Percentiles rank a stretch among this genome's conserved stretches.
phyloP scores from a whole-genome alignment of 2,329 filamentous ascomycete species.

The Geosmithia morbida region DNA sequence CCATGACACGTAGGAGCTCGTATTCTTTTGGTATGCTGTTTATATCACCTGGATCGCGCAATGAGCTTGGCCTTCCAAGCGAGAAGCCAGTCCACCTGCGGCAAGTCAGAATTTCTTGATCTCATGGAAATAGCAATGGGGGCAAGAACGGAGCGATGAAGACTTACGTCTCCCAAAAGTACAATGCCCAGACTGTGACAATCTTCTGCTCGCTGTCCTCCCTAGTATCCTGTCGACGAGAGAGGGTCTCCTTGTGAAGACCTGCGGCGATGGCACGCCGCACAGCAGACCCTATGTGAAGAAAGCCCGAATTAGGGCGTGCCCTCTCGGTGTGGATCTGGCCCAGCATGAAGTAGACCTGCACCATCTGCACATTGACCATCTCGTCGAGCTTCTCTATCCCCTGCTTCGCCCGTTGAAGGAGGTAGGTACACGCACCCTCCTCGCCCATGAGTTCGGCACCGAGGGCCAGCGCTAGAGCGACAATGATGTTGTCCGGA shows the following conservation, averaged over 20 bases:
- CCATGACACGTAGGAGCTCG: conserved; percentile 19
- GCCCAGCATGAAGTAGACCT: conserved; percentile 25
- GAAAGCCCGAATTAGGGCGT: conserved; percentile 24
- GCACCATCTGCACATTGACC: conserved; percentile 26
- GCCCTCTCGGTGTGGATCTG: conserved; percentile 28
- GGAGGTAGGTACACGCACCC: conserved; percentile 23
- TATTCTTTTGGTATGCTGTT: conserved; percentile 20
- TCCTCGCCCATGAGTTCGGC: conserved; percentile 22
- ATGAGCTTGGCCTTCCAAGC: conserved; percentile 22
- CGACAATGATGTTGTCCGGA: conserved; percentile 18
- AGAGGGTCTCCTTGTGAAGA: conserved; percentile 24
- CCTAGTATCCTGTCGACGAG: conserved; percentile 12
- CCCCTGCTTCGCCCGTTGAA: conserved; percentile 24
- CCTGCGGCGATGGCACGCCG: conserved; percentile 27
- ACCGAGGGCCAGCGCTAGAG: conserved; percentile 20
- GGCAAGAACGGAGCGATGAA: neutral
- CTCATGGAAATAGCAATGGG: no score
- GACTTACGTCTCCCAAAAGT: conserved; percentile 25
- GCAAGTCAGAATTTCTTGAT: neutral
- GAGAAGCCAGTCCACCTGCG: conserved; percentile 27
- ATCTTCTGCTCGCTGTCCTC: conserved; percentile 20
- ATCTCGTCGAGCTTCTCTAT: conserved; percentile 22
- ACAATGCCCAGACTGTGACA: conserved; percentile 19
- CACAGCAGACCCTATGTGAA: conserved; percentile 22
- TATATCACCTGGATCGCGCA: conserved; percentile 18